Evolutionary conservation across 2,329 filamentous ascomycete species (phyloP), one percentile per base, ranked within the genome.

Genomic region (Microascus cirrosus): DNA sequence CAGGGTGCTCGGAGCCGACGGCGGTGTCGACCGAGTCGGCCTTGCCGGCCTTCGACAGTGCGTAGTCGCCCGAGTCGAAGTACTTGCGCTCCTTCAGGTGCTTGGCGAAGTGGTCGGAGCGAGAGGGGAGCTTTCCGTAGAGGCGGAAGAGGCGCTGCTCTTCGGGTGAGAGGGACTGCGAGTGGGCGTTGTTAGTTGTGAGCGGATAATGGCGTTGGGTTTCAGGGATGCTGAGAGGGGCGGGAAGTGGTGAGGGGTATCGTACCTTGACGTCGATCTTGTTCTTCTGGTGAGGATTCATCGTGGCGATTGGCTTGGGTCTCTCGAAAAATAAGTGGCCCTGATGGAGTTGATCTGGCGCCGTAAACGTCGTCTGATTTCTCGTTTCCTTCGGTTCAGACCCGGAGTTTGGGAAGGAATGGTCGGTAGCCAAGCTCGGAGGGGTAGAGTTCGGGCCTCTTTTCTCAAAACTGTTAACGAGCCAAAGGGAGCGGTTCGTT

Each of bases 81-180:
- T 96, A 96, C 78, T 95, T 99, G 78, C 94, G 92, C 73, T 97
- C 94, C 82, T 96, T 96, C 70, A 97, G 84, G 71, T 97, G 95
- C 80, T 97, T 97, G 79, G 95, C 91, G 66, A 97, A 86, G 68
- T 96, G 83, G 73, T 96, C 93, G 73, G 92, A 95, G 73, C 94
- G 94, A 74, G 89, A 95, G 63, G 94, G 94, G 61, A 97, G 86
- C 77, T 97, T 97, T 75, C 94, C 94, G 74, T 99, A 99, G 63
- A 97, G 86, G 64, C 92, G 89, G 81, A 97, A 94, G 69, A 97
- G 86, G 62, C 90, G 89, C 75, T 96, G 92, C 80, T 99, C 94
- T 68, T 99, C 94, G 61, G 92, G 87, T 58, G 88, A 89, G 74
- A 99, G 83, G 64, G 90, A 89, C 94, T 97, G 71, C 35, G 61